These are phyloP conservation scores for Pouteria campechiana DNA, from an alignment of 179 eudicot species.

Conservation along the genomic window DNA sequence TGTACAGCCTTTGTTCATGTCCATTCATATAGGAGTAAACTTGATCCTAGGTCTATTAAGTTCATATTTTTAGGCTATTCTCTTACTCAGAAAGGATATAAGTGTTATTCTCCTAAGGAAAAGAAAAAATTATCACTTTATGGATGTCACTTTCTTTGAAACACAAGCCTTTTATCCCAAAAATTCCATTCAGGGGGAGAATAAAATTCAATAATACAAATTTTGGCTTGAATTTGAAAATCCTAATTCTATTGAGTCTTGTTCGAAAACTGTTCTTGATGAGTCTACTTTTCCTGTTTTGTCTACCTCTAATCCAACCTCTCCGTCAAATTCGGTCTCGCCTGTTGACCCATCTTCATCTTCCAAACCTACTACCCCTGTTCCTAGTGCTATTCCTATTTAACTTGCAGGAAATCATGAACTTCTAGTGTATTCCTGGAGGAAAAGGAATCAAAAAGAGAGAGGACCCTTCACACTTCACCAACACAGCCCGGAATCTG, in stretches of 20 bases:
- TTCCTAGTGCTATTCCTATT: no score
- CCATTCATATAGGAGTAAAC: background rate
- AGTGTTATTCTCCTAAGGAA: no score
- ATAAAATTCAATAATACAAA: background rate
- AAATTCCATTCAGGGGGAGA: conserved; percentile 1
- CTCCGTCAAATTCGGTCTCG: no score
- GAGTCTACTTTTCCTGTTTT: no score
- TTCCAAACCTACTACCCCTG: background rate
- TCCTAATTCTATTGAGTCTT: no score
- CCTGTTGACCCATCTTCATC: background rate
- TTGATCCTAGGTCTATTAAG: background rate
- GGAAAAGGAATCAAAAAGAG: background rate
- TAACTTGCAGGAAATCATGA: no score
- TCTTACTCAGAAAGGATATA: background rate
- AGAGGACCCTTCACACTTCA: background rate
- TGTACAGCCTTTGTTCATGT: background rate
- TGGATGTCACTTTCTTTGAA: conserved; percentile 1
- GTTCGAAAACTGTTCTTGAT: no score
- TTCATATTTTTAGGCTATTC: background rate
- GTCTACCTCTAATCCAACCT: background rate
- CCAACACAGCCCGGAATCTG: background rate
- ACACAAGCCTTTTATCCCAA: background rate
- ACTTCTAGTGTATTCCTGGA: background rate
- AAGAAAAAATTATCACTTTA: background rate
- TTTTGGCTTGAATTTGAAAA: no score